Conservation (phyloP, 2,329 filamentous ascomycete genomes). For the Colletotrichum gloeosporioides region DNA sequence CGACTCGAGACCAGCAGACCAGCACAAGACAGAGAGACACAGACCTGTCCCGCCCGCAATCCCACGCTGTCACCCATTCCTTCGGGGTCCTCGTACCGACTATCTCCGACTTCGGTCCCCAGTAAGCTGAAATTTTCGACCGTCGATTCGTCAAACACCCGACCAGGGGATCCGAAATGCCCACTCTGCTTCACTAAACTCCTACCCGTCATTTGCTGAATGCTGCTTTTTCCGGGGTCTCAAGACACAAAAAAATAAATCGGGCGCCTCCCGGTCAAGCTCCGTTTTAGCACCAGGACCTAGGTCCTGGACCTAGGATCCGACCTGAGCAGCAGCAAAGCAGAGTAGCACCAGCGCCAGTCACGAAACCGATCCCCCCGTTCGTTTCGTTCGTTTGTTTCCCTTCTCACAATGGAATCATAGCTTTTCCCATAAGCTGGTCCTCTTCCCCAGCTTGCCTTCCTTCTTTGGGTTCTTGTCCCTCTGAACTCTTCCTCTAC, state of each 20-base stretch:
- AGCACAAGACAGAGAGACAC: not conserved
- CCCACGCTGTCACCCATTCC: not conserved
- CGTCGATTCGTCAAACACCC: conserved; percentile 2
- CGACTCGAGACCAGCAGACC: not conserved
- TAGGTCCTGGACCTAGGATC: not conserved
- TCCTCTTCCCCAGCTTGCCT: not conserved
- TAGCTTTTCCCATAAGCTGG: conserved; percentile 3
- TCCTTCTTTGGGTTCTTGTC: not conserved
- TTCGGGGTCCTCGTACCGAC: conserved; percentile 19
- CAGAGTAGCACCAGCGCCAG: not conserved
- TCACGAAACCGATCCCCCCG: not conserved
- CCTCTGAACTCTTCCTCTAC: not conserved
- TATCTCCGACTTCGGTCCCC: conserved; percentile 22
- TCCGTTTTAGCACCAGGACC: not conserved
- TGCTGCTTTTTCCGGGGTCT: not conserved
- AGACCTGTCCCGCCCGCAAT: not conserved
- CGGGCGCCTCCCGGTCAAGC: not conserved
- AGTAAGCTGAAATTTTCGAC: conserved; percentile 20
- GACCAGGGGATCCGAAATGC: not conserved
- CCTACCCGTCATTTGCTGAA: not conserved
- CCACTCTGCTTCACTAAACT: not conserved
- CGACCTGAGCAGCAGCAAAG: not conserved
- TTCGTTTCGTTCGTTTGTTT: not conserved
- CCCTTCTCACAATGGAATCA: not conserved
- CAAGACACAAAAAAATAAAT: not conserved